Base-by-base conservation (phyloP, 2,329 filamentous ascomycete genomes). In the Aureobasidium sp. region DNA sequence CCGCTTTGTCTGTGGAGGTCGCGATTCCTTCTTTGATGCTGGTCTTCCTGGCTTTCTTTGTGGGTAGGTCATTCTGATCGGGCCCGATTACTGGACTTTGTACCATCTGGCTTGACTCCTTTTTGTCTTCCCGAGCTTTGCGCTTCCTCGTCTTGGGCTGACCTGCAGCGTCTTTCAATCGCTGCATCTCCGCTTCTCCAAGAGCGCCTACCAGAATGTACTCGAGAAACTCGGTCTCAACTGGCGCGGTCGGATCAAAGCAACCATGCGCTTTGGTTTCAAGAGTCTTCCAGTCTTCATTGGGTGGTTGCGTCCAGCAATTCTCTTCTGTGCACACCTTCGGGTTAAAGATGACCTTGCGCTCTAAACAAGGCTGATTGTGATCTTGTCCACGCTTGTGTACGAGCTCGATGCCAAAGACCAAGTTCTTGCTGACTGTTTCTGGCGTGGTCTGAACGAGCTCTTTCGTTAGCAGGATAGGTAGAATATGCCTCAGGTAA, bases 401-500 rank as follows among this genome's bases (percentile, higher is more conserved):
- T 11, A 61, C 62, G 4, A 71, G 25, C 30, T 61, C 58, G 29
- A 73, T 64, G 0, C 57, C 55, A 41, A 65, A 67, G 0, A 60
- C 29, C 5, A 64, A 41, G 29, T 64, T 63, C 25, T 59, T 56
- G 10, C 48, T 16, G n/a, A 52, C 42, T 17, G 59, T 57, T 4
- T 58, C 58, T 1, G 59, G 52, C 1, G 54, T 50, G 1, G 57
- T 53, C 1, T 55, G 40, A 2, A 66, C 54, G 5, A 62, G 56
- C 16, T 56, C 49, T 30, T 60, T 60, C 2, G 62, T 62, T 12
- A 74, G 61, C 4, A 73, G 61, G 0, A 71, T 56, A 1, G 70
- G 68, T 0, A 60, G 64, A 12, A 74, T 56, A 56, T 70, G 67
- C 22, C 68, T 68, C 57, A 72, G 60, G 35, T 69, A 73, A 2